A percentile compares a stretch with the other conserved stretches of the same genome.
phyloP scores from a whole-genome alignment of 345 rosid species.

The Kernera saxatilis region DNA sequence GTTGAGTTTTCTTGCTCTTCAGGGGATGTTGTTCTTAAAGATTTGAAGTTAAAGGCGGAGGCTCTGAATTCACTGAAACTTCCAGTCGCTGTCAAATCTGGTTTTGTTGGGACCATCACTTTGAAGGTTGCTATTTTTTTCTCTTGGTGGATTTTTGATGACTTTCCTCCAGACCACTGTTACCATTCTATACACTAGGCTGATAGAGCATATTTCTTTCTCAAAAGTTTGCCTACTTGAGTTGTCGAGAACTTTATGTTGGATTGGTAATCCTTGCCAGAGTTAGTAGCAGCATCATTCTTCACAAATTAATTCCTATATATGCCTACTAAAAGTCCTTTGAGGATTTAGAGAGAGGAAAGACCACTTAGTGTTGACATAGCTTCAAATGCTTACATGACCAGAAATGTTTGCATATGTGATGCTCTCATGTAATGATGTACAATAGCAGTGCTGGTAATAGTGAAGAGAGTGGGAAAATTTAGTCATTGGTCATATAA shows the following conservation, averaged over 20 bases:
- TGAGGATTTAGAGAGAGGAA: background rate
- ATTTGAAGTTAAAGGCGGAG: conserved; percentile 89
- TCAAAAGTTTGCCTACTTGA: conserved; percentile 2
- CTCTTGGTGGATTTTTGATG: conserved; percentile 2
- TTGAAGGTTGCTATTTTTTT: conserved; percentile 56
- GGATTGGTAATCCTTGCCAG: background rate
- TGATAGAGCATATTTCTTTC: conserved; percentile 1
- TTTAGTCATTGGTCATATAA: background rate
- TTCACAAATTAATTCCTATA: background rate
- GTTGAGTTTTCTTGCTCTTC: conserved; percentile 11
- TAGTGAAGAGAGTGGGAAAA: background rate
- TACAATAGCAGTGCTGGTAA: conserved; percentile 4
- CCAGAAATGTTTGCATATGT: conserved; percentile 7
- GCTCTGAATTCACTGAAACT: conserved; percentile 88
- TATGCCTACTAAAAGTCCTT: background rate
- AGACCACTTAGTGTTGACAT: background rate
- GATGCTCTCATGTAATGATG: background rate
- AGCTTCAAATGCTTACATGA: conserved; percentile 2
- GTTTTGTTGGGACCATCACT: conserved; percentile 91
- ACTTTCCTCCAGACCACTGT: background rate
- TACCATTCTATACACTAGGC: background rate
- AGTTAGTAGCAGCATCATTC: conserved; percentile 5
- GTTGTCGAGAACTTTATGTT: conserved; percentile 5
- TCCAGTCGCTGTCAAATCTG: conserved; percentile 95
- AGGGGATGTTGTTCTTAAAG: conserved; percentile 98